Percentiles rank a stretch among this genome's conserved stretches.
Conservation (phyloP, 192 early-diverging fungal genomes). For the Globomyces pollinis-pini region DNA sequence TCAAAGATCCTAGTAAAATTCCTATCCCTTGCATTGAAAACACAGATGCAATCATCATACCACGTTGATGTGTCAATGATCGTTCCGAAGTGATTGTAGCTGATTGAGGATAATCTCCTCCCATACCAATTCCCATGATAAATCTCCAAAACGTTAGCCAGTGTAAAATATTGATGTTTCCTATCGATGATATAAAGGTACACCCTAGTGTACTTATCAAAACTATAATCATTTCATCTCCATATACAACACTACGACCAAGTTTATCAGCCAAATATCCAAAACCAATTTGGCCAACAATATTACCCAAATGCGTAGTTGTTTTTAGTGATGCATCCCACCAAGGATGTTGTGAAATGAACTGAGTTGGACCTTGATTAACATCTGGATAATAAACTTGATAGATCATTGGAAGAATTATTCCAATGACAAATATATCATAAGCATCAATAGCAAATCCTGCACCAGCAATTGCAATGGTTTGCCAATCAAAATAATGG, state of each 20-base stretch:
- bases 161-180: constrained; percentile 45
- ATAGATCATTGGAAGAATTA: not conserved
- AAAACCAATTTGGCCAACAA: constrained; percentile 86
- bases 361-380: not conserved
- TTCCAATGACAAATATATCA: not conserved
- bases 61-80: constrained; percentile 68
- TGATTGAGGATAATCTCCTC: constrained; percentile 91
- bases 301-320: constrained; percentile 78
- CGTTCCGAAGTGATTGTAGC: constrained; percentile 91
- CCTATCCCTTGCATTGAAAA: constrained; percentile 94
- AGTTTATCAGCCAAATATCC: constrained; percentile 80
- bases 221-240: constrained; percentile 2
- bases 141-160: constrained; percentile 84
- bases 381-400: not conserved
- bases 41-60: constrained; percentile 78
- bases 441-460: constrained; percentile 2
- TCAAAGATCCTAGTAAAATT: constrained; percentile 70
- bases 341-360: not conserved
- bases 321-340: constrained; percentile 84
- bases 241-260: constrained; percentile 43
- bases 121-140: constrained; percentile 86
- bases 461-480: not conserved
- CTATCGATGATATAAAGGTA: not conserved
- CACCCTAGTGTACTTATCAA: not conserved
- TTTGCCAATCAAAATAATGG: not conserved